A percentile compares a stretch with the other conserved stretches of the same genome.
Evolutionary conservation across 2,329 filamentous ascomycete species (phyloP).

Genomic region (Byssoonygena ceratinophila): DNA sequence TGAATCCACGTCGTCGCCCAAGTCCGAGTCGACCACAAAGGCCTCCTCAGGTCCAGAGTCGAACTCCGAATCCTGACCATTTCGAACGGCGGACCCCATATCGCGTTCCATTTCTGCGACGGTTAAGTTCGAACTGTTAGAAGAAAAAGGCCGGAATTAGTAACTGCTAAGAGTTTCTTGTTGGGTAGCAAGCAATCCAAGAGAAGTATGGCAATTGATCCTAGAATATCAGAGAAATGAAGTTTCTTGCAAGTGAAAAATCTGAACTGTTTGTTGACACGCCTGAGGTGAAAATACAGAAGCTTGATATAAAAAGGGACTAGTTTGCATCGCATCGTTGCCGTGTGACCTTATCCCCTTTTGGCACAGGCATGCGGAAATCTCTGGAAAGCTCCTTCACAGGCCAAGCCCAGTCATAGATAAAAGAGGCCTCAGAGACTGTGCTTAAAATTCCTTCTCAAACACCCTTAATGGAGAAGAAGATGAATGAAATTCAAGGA

Average conservation of each 20-base stretch:
- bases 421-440: not conserved
- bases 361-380: not conserved
- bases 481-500: not conserved
- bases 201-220: not conserved
- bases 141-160: not conserved
- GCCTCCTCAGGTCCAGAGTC: not conserved
- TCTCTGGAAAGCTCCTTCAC: slow-evolving; percentile 3
- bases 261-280: not conserved
- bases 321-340: slow-evolving; percentile 6
- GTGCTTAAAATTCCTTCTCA: not conserved
- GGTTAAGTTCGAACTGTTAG: not conserved
- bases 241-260: not conserved
- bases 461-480: not conserved
- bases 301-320: slow-evolving; percentile 1
- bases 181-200: not conserved
- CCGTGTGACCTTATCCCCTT: not conserved
- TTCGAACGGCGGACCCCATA: not conserved
- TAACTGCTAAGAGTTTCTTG: not conserved
- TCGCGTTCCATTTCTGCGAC: not conserved
- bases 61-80: not conserved
- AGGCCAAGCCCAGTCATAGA: not conserved
- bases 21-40: not conserved
- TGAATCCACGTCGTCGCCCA: not conserved
- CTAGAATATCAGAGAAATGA: not conserved
- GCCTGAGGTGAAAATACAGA: not conserved